Base-by-base conservation (phyloP, 345 rosid genomes). In the Salix suchowensis region DNA sequence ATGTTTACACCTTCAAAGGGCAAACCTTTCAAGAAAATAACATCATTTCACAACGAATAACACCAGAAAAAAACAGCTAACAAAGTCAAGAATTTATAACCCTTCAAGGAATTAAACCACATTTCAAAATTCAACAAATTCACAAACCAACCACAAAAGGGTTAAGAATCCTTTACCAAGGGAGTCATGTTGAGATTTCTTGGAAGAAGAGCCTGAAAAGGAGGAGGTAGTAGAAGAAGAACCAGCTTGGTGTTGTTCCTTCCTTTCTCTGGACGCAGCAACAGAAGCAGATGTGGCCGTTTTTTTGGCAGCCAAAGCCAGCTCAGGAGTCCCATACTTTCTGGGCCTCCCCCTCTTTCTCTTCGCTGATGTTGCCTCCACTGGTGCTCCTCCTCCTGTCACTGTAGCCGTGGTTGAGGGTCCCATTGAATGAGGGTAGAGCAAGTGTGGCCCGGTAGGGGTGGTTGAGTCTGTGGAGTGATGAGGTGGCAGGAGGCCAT, bases 301-400 rank as follows among this genome's bases (percentile, higher is more conserved):
- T 81, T 88, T 93, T 90, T 89, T 95, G 12, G 98, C 99, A 2
- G 97, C 97, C 72, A 91, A 64, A 65, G 97, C 99, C 75, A 88
- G 94, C 60, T 94, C 98, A 18, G 93, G 98, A 24, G 99, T 96
- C 1, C 89, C 98, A 73, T 96, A 93, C 94, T 96, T 96, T 85
- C 99, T 85, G 9, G 98, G 99, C 60, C 99, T 81, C 4, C 99
- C 99, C 30, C 99, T 85, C 91, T 89, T 96, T 86, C 94, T 84
- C 88, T 83, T 88, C 4, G 90, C 82, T 0, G 90, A 83, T 80
- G 90, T 94, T 70, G 86, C 82, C 34, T n/a, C 52, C 71, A 68
- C 19, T 5, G 71, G 44, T 21, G 71, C 50, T 21, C 50, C 44
- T n/a, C n/a, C 71, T 23, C 87, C 87, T 44, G 86, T 82, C 19